Evolutionary conservation across 352 stramenopile genomes (phyloP).

Genomic region (Globisporangium canariense): DNA sequence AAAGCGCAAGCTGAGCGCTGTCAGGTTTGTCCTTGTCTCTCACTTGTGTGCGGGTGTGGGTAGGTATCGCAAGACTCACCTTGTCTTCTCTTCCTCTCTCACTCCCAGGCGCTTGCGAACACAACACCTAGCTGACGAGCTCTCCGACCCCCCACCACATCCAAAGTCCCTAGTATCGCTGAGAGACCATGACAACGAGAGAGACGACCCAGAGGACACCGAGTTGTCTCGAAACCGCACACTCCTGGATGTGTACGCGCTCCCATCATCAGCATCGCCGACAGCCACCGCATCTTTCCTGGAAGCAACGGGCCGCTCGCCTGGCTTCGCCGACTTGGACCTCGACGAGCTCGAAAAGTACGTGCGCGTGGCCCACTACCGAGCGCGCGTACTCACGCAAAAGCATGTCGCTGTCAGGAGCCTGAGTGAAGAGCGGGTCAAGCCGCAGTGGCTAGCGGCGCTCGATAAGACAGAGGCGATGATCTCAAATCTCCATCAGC

Average conservation of each 20-base stretch:
- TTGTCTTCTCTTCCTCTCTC: not conserved
- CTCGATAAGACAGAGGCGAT: constrained; percentile 31
- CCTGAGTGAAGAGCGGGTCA: constrained; percentile 24
- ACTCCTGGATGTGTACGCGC: constrained; percentile 47
- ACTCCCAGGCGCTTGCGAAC: constrained; percentile 20
- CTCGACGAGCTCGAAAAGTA: constrained; percentile 47
- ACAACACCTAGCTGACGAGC: constrained; percentile 19
- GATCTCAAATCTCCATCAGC: constrained; percentile 17
- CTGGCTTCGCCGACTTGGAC: constrained; percentile 41
- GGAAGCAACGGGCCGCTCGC: constrained; percentile 18
- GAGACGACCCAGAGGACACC: not conserved
- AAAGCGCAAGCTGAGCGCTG: constrained; percentile 24
- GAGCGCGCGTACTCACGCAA: constrained; percentile 40
- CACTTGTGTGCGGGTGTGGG: not conserved
- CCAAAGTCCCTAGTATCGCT: not conserved
- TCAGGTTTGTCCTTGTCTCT: constrained; percentile 21
- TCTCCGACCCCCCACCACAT: not conserved
- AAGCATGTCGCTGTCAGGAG: constrained; percentile 24
- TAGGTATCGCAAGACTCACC: not conserved
- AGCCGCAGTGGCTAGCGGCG: constrained; percentile 41
- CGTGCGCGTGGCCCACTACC: constrained; percentile 56
- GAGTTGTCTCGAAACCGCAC: constrained; percentile 1
- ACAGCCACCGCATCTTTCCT: constrained; percentile 23
- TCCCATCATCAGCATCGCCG: constrained; percentile 20
- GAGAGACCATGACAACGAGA: not conserved